Conservation (phyloP, 164 flowering plant genomes). For the Dillenia turbinata region DNA sequence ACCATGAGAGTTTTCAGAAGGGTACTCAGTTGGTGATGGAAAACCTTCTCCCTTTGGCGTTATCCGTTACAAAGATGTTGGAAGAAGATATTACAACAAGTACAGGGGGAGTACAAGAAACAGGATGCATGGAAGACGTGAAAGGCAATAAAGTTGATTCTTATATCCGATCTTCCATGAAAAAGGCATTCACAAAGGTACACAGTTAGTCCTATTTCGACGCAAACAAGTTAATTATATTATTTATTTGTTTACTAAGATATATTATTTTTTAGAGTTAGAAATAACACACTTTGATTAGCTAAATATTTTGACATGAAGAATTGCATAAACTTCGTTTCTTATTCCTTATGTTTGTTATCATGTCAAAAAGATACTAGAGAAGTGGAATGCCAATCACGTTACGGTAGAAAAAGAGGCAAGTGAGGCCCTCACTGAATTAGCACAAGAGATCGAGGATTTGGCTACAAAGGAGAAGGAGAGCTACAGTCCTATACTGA, state of each 20-base stretch:
- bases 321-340: not conserved
- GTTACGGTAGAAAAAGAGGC: slow-evolving; percentile 29
- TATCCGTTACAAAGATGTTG: slow-evolving; percentile 53
- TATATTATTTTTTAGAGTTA: too few species aligned
- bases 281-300: too few species aligned
- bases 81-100: slow-evolving; percentile 46
- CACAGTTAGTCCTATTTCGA: not conserved
- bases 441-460: slow-evolving; percentile 69
- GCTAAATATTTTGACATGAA: too few species aligned
- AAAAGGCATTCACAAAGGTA: slow-evolving; percentile 72
- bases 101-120: slow-evolving; percentile 17
- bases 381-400: slow-evolving; percentile 26
- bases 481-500: slow-evolving; percentile 59
- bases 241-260: not conserved
- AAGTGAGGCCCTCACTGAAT: slow-evolving; percentile 36
- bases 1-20: slow-evolving; percentile 55
- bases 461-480: slow-evolving; percentile 74
- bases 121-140: slow-evolving; percentile 24
- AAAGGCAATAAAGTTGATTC: slow-evolving; percentile 48
- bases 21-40: slow-evolving; percentile 58
- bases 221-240: not conserved
- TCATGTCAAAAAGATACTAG: slow-evolving; percentile 39
- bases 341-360: not conserved
- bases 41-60: slow-evolving; percentile 57
- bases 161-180: slow-evolving; percentile 66